phyloP scores from a whole-genome alignment of 345 rosid species.

The Syzygium aqueum region DNA sequence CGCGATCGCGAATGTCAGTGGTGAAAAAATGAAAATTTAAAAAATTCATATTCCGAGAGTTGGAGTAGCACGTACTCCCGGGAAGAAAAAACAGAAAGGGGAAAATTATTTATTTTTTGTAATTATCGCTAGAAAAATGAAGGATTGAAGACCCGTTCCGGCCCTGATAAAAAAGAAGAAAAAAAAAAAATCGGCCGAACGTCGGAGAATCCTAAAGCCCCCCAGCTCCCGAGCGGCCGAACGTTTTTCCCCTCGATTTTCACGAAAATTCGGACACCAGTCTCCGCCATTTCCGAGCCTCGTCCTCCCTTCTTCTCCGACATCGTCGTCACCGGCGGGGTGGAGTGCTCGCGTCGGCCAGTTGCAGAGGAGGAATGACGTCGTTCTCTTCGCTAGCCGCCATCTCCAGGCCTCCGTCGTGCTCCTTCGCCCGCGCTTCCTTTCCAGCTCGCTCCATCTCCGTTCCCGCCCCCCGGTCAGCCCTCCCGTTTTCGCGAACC shows the following conservation, averaged over 20 bases:
- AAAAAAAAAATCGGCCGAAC: background rate
- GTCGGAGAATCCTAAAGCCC: background rate
- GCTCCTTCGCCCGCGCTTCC: constrained; percentile 4
- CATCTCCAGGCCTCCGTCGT: constrained; percentile 9
- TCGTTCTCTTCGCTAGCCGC: constrained; percentile 12
- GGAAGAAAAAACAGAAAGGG: too few relatives aligned
- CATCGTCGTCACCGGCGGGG: background rate
- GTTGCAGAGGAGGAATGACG: constrained; percentile 8
- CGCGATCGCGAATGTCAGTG: background rate
- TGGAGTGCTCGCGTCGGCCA: background rate
- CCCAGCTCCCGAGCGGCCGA: background rate
- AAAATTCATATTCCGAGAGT: too few relatives aligned
- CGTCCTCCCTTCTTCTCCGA: background rate
- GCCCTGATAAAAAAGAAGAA: accelerated
- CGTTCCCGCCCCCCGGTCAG: constrained; percentile 10
- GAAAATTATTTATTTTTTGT: background rate
- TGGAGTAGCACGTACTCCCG: background rate
- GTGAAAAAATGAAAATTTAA: too few relatives aligned
- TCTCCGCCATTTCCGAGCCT: background rate
- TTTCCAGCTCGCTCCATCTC: constrained; percentile 12
- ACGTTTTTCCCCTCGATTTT: background rate
- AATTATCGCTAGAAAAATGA: background rate
- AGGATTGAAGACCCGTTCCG: background rate
- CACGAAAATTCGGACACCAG: background rate
- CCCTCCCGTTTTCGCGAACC: background rate